Evolutionary conservation across 257 asterid genomes (phyloP), one percentile per base, ranked within the genome.

Genomic region (Fraxinus cuspidata): DNA sequence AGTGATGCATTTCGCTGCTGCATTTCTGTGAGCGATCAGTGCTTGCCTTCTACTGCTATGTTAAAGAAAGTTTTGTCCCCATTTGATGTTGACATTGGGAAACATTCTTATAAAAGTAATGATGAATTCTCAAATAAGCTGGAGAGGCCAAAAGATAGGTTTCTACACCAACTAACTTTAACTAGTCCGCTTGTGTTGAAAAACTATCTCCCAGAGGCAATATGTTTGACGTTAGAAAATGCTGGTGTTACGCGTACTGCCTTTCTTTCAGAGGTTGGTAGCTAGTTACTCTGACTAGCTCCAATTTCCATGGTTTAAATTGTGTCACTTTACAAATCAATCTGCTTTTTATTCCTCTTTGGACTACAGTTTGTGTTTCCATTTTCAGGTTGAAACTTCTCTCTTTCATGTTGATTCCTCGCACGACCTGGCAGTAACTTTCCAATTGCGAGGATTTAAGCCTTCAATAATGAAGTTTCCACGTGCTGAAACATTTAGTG

Each of bases 1-100:
- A 87, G 89, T 80, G 98, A 93, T 81, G 96, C 94, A 19, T 95
- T 95, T 80, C 98, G 98, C 85, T 95, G 98, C 84, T 91, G 94
- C 88, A 85, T 91, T 74, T 89, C 97, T 74, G 96, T 90, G 68
- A 84, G 84, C 74, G 83, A 88, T 77, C 90, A 89, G 86, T 83
- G 83, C 82, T 90, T 95, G 82, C 91, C 92, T 79, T 85, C 91
- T 35, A 84, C 87, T 66, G 86, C 89, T 70, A 80, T 83, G 75
- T 77, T 80, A 42, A 89, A 80, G 85, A 86, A 84, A 77, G 81
- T 77, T 65, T 81, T 80, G 81, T 83, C 87, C 32, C 67, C 79
- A 32, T 44, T 71, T 76, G 84, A 85, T 68, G 71, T 73, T 79
- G 87, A 82, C 79, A 70, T 72, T 76, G 83, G 78, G 72, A 85